These are phyloP conservation scores for Takakia lepidozioides DNA, from an alignment of 225 moss, liverwort and hornwort species.

Conservation along the genomic window DNA sequence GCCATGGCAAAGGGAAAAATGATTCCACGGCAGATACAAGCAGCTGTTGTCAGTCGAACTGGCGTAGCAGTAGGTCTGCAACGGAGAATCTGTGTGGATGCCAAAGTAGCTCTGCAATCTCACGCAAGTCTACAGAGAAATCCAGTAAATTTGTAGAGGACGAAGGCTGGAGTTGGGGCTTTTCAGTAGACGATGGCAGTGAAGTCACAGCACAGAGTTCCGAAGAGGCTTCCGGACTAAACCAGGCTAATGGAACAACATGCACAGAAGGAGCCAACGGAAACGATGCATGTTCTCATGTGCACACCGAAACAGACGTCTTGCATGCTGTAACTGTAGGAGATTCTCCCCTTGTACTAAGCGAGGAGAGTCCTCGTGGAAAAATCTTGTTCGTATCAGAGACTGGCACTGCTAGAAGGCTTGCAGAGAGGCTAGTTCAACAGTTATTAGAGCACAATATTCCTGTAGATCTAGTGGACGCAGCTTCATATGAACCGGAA, in stretches of 20 bases:
- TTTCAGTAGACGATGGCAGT: conserved; percentile 18
- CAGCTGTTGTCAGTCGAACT: no score
- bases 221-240: no score
- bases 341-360: no score
- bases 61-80: neutral
- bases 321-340: conserved; percentile 32
- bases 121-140: neutral
- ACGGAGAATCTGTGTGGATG: no score
- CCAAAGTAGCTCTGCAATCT: neutral
- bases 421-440: no score
- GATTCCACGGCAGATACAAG: conserved; percentile 1
- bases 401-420: no score
- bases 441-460: conserved; percentile 13
- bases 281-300: conserved; percentile 12
- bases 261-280: neutral
- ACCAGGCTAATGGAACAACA: conserved; percentile 5
- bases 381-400: no score
- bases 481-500: no score
- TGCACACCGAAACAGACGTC: conserved; percentile 17
- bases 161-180: conserved; percentile 31
- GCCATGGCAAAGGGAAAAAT: conserved; percentile 3
- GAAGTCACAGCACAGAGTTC: conserved; percentile 9
- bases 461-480: conserved; percentile 43
- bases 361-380: no score
- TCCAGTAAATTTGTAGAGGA: conserved; percentile 39